These are phyloP conservation scores for Oidium heveae DNA, from an alignment of 2,329 filamentous ascomycete species.

Conservation along the genomic window DNA sequence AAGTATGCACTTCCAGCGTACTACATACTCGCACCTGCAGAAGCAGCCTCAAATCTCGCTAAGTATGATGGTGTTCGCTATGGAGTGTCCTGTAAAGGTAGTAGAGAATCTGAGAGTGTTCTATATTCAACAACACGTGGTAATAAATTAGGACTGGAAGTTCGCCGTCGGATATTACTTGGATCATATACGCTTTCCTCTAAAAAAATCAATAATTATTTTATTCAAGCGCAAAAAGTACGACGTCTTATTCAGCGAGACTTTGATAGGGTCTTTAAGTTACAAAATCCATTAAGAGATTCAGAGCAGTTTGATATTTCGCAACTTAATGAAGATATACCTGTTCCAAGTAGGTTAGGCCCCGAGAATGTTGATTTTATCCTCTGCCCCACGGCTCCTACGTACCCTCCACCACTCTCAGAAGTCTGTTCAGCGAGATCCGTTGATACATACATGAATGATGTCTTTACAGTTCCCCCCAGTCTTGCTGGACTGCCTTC, in stretches of 20 bases:
- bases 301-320: slow-evolving; percentile 28
- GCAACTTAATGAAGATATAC: slow-evolving; percentile 28
- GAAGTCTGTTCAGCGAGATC: slow-evolving; percentile 28
- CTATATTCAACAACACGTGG: slow-evolving; percentile 58
- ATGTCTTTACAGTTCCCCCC: slow-evolving; percentile 87
- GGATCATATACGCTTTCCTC: slow-evolving; percentile 81
- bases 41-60: slow-evolving; percentile 84
- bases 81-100: slow-evolving; percentile 20
- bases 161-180: slow-evolving; percentile 63
- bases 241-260: slow-evolving; percentile 63
- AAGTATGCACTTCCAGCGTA: slow-evolving; percentile 74
- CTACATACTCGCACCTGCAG: slow-evolving; percentile 83
- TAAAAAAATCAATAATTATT: slow-evolving; percentile 85
- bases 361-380: slow-evolving; percentile 57
- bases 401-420: slow-evolving; percentile 38
- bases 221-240: slow-evolving; percentile 75
- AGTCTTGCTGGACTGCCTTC: slow-evolving; percentile 79
- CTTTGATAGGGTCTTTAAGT: slow-evolving; percentile 55
- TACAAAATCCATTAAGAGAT: slow-evolving; percentile 40
- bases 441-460: slow-evolving; percentile 68
- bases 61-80: slow-evolving; percentile 97
- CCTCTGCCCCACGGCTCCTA: slow-evolving; percentile 67
- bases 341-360: slow-evolving; percentile 28
- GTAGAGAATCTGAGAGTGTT: slow-evolving; percentile 24
- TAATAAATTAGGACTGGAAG: slow-evolving; percentile 56